Evolutionary conservation across 139 green algal genomes (phyloP), one percentile per base, ranked within the genome.

Genomic region (Picocystis salinarum): DNA sequence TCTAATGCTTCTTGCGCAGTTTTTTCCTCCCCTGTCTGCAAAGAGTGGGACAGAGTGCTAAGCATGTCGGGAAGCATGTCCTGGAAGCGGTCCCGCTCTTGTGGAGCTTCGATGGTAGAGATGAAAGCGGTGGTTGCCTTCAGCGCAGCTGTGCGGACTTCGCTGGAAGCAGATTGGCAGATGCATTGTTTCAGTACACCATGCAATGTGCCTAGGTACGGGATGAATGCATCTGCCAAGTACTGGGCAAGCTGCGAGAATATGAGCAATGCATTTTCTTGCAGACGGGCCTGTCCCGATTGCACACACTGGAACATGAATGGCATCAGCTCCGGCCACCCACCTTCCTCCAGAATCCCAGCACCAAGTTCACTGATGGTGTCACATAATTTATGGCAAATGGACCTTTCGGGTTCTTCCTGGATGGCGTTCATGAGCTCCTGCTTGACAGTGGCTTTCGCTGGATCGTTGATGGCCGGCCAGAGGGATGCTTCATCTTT

Each of bases 271-370:
- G 53, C 54, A 24, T 11, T 39, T 30, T 66, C 58, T 34, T 48
- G 45, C 12, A 67, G 58, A 13, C 19, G 23, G 12, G 60, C 41
- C 13, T 56, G 23, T 12, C 48, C 47, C 2, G 44, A 58, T 55
- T 77, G 76, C 17, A 80, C 66, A 34, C 66, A 80, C 42, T 75
- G 48, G 55, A 91, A 85, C 39, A 96, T 64, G 52, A 85, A 80
- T 2, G 83, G 85, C 36, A 94, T 60, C 42, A 98, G 64, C 70
- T 96, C 85, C 0, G 76, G 75, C 87, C 87, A 98, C 18, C 59
- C 54, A 6, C 45, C 28, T 9, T 46, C 18, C 5, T 54, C 33
- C 11, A 46, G 27, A 5, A 46, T 10, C 28, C 23, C 18, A 19
- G 33, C 33, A 25, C 33, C 47, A 13, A 54, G 18, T 15, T 54